Conservation (phyloP, 2,329 filamentous ascomycete genomes). For the Corinectria fuckeliana region DNA sequence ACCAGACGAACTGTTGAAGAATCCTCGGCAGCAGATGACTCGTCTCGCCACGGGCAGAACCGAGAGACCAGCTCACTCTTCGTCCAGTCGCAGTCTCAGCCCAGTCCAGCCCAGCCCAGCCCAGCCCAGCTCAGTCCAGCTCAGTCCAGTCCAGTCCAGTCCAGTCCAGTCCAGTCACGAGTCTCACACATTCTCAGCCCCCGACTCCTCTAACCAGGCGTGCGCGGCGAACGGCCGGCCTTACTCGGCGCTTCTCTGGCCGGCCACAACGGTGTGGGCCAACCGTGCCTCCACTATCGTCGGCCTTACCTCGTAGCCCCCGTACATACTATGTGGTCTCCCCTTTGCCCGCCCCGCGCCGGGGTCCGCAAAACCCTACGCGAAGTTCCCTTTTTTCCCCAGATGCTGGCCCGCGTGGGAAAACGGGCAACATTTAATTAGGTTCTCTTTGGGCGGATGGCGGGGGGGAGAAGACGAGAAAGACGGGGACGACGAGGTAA, state of each 20-base stretch:
- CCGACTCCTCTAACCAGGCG: no score
- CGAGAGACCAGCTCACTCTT: not conserved
- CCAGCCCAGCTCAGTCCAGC: no score
- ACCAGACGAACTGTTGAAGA: no score
- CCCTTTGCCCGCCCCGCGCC: slow-evolving; percentile 6
- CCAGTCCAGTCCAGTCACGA: no score
- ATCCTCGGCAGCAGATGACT: not conserved
- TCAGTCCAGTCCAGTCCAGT: no score
- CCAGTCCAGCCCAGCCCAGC: no score
- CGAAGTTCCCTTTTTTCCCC: slow-evolving; percentile 42
- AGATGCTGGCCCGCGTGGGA: slow-evolving; percentile 33
- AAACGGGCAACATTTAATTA: no score
- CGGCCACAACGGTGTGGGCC: slow-evolving; percentile 34
- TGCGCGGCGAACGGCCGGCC: slow-evolving; percentile 34
- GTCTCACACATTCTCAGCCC: slow-evolving; percentile 15
- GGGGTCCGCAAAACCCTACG: slow-evolving; percentile 33
- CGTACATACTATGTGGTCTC: no score
- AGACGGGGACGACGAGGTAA: no score
- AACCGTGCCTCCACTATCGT: slow-evolving; percentile 30
- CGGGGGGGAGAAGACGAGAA: no score
- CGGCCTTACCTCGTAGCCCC: slow-evolving; percentile 45
- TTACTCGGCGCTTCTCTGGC: slow-evolving; percentile 47
- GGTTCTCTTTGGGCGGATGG: no score
- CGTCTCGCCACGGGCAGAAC: not conserved
- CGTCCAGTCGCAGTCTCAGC: not conserved